phyloP scores from a whole-genome alignment of 75 land plant genomes.

The Adiantum capillusveneris region DNA sequence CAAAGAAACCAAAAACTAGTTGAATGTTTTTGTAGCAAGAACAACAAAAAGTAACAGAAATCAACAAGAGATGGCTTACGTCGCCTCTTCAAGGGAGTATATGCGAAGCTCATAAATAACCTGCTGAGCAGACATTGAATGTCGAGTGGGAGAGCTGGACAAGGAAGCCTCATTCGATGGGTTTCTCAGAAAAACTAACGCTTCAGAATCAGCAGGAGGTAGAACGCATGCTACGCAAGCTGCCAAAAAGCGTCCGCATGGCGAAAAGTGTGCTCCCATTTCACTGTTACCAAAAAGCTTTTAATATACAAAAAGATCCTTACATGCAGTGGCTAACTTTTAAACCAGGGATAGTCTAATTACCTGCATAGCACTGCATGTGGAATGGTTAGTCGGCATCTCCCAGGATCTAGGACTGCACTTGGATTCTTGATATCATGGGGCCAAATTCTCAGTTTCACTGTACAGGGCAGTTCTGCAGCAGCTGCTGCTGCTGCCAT shows the following conservation, averaged over 20 bases:
- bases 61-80: constrained; percentile 26
- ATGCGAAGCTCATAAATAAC: constrained; percentile 91
- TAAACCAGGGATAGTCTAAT: not conserved
- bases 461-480: constrained; percentile 87
- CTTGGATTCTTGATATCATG: constrained; percentile 72
- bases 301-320: no score
- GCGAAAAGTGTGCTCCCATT: constrained; percentile 98
- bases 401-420: constrained; percentile 52
- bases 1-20: not conserved
- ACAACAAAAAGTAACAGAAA: not conserved
- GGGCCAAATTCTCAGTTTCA: constrained; percentile 83
- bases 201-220: constrained; percentile 56
- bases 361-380: constrained; percentile 99
- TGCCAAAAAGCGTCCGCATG: constrained; percentile 90
- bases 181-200: constrained; percentile 20
- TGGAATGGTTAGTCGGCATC: constrained; percentile 69
- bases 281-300: constrained; percentile 42
- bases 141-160: constrained; percentile 75
- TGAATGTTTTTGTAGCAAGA: not conserved
- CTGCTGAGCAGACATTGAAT: constrained; percentile 78
- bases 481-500: constrained; percentile 55
- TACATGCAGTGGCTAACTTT: no score
- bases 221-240: constrained; percentile 90
- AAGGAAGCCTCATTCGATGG: constrained; percentile 27
- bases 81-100: constrained; percentile 82